Base-by-base conservation (phyloP, 805 yeast species). In the Kazachstania martiniae region DNA sequence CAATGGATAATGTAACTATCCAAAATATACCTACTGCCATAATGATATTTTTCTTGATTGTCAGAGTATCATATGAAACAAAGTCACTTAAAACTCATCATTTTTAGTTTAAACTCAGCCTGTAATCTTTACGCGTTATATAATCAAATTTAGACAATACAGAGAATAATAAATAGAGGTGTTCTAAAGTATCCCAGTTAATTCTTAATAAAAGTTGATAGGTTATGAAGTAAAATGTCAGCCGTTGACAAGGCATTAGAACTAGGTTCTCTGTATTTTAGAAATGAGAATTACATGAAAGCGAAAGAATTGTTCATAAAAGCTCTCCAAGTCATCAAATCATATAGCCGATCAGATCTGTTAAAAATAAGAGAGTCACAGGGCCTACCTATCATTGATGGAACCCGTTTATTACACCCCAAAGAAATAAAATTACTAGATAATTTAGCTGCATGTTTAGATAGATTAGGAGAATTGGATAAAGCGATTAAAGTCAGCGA, bases 251-350 rank as follows among this genome's bases (percentile, higher is more conserved):
- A 43, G 31, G 58, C 58, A 2, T 17, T 53, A 18, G 46, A 44
- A 15, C 29, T 56, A 27, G 59, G 57, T 6, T 37, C 44, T 1
- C 43, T 40, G 3, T 52, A 43, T 29, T 53, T 48, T 31, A 44
- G 42, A 25, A 35, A 34, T 28, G 54, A 37, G 9, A 41, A 50
- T 12, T 54, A 41, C 28, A 15, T 12, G 9, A 43, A 45, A 19
- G 58, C 59, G 1, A 47, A 39, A 19, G 43, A 44, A 8, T 21
- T 54, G n/a, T 53, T 53, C 28, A 36, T 44, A 12, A 51, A 46
- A 35, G 49, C 57, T 7, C 28, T 54, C 9, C 36, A 38, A 18
- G 27, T 54, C 27, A 44, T 49, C 2, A 42, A 43, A 23, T 42
- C 52, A 9, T 51, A 47, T 26, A 36, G 45, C 4, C 40, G 47